Base-by-base conservation (phyloP, 2,329 filamentous ascomycete genomes). In the Coniosporium tulheliwenetii region DNA sequence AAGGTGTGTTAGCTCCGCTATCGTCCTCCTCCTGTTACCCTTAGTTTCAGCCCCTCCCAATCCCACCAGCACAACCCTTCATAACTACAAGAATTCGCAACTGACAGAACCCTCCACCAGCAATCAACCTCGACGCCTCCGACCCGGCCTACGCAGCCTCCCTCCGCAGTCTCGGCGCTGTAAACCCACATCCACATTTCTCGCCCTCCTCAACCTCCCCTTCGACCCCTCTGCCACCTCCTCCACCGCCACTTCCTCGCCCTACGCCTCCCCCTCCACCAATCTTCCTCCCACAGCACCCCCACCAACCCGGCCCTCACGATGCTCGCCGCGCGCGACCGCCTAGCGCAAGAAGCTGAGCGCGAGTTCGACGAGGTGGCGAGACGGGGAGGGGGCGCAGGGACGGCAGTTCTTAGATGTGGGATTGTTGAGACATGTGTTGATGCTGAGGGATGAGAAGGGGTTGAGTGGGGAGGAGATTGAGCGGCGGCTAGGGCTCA, bases 131-230 rank as follows among this genome's bases (percentile, higher is more conserved):
- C 50, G 75, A 79, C 52, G 73, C 66, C 42, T 69, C 67, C 43
- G 75, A 79, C 52, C 73, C 74, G 1, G 64, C 71, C 52, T 89
- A 70, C 74, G 82, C 87, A 68, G 79, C 76, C 55, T 93, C 86
- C 47, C 83, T 96, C 46, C 81, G 78, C 50, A 63, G 60, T 37
- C 62, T 79, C 43, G 75, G 74, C 42, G 67, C 72, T 41, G 74
- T 77, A 7, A 68, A 67, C 41, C 71, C 72, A 29, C 69, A 68
- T 44, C 71, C 71, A 2, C 73, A 72, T 19, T 62, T 68, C 45
- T 76, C 72, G 9, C 61, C 66, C 30, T 66, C 69, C 34, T 76
- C 73, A 36, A 65, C 65, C 16, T 73, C 71, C 45, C 56, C 36
- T 55, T 54, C 46, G 58, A 55, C 45, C 54, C 58, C 31, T 41